Conservation (phyloP, 108 stramenopile species). For the Cyclotella baltica region DNA sequence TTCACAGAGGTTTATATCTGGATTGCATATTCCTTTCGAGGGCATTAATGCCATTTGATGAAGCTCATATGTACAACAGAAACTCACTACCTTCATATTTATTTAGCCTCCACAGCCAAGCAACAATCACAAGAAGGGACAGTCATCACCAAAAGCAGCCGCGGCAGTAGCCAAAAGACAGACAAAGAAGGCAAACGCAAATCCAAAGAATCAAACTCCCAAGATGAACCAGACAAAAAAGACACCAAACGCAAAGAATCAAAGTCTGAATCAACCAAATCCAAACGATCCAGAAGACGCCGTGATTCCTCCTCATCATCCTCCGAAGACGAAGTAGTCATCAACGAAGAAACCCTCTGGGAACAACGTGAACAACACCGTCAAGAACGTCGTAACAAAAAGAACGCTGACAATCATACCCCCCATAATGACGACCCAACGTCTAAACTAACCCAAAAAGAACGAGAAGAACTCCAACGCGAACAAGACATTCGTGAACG, state of each 20-base stretch:
- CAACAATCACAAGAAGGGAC: conserved; percentile 15
- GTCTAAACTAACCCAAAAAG: conserved; percentile 64
- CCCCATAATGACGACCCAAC: conserved; percentile 21
- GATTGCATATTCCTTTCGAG: not conserved
- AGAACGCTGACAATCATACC: not conserved
- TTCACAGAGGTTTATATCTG: too few relatives aligned
- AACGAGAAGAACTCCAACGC: conserved; percentile 78
- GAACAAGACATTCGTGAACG: conserved; percentile 89
- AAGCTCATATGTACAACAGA: not conserved
- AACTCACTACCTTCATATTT: not conserved
- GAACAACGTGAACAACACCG: conserved; percentile 40
- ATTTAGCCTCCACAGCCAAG: not conserved
- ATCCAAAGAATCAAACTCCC: not conserved
- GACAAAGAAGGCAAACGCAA: not conserved
- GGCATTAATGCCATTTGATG: not conserved
- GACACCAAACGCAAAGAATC: conserved; percentile 15
- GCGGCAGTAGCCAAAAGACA: conserved; percentile 28
- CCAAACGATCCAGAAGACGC: conserved; percentile 28
- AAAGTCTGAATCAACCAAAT: conserved; percentile 1
- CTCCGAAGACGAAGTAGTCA: conserved; percentile 22
- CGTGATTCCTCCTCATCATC: conserved; percentile 31
- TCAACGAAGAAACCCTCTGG: conserved; percentile 36
- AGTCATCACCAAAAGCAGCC: conserved; percentile 35
- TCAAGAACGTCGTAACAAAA: conserved; percentile 27
- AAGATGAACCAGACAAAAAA: conserved; percentile 16